Evolutionary conservation across 2,329 filamentous ascomycete genomes (phyloP).

Genomic region (Samsoniella hepiali): DNA sequence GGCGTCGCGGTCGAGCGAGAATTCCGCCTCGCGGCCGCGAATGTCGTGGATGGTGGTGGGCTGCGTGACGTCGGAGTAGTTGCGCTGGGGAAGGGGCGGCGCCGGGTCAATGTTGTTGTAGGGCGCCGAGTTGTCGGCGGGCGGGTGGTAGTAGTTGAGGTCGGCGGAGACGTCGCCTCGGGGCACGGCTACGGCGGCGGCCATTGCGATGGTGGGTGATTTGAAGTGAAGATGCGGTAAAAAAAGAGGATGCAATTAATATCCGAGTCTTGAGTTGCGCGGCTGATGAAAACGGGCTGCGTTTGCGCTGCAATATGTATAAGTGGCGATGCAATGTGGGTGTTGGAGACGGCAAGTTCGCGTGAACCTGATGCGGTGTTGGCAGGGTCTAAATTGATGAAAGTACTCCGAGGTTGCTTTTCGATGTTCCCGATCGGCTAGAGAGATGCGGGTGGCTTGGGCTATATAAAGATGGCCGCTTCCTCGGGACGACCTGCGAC

Average conservation of each 20-base stretch:
- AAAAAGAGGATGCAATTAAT: neutral
- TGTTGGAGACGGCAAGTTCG: too few relatives aligned
- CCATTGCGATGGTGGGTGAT: slow-evolving; percentile 28
- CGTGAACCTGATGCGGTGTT: too few relatives aligned
- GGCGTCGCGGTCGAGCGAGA: slow-evolving; percentile 68
- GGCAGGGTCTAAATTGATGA: too few relatives aligned
- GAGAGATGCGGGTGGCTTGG: neutral
- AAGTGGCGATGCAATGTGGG: too few relatives aligned
- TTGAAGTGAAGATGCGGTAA: neutral
- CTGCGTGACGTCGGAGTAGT: slow-evolving; percentile 53
- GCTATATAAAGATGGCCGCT: neutral
- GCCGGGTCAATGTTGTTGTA: slow-evolving; percentile 69
- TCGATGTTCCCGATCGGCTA: neutral
- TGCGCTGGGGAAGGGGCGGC: slow-evolving; percentile 58
- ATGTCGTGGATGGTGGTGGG: slow-evolving; percentile 66
- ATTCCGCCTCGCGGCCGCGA: slow-evolving; percentile 65
- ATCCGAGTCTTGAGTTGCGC: too few relatives aligned
- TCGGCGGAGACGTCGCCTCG: slow-evolving; percentile 59
- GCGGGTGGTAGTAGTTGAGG: slow-evolving; percentile 64
- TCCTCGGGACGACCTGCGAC: neutral
- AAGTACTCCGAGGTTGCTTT: neutral
- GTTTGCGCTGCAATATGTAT: too few relatives aligned
- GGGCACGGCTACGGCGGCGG: slow-evolving; percentile 41
- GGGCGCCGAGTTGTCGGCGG: slow-evolving; percentile 56
- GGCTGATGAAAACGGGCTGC: too few relatives aligned